Evolutionary conservation across 1,139 yeast genomes (phyloP).

Genomic region (Lizanozyma gosingica): DNA sequence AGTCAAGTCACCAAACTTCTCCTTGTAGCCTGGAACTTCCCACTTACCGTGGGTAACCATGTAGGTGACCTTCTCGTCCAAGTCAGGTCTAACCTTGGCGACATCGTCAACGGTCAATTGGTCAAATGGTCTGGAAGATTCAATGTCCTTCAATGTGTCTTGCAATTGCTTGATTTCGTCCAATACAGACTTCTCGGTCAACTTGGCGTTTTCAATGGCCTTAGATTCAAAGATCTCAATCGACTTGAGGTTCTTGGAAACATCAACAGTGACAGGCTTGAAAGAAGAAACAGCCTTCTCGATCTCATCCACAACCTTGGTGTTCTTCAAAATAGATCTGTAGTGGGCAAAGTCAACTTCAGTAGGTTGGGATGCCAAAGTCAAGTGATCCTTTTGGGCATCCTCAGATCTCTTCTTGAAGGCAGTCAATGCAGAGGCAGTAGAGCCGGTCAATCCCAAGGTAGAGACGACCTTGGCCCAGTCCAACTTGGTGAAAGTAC

Average conservation of each 20-base stretch:
- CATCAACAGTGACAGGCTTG: conserved; percentile 80
- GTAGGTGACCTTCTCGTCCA: conserved; percentile 89
- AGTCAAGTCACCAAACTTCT: conserved; percentile 92
- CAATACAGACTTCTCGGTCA: conserved; percentile 81
- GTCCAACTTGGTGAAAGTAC: conserved; percentile 84
- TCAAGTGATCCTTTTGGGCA: conserved; percentile 75
- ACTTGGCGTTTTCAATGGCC: conserved; percentile 93
- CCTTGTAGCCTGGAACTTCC: conserved; percentile 98
- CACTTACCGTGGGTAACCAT: conserved; percentile 97
- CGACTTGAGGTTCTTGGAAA: conserved; percentile 82
- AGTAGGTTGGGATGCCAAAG: conserved; percentile 63
- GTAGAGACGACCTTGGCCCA: conserved; percentile 89
- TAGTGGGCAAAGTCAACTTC: conserved; percentile 76
- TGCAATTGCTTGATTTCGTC: conserved; percentile 81
- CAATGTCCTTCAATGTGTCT: conserved; percentile 85
- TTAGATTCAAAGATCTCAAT: conserved; percentile 90
- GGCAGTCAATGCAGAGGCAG: conserved; percentile 78
- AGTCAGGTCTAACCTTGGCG: conserved; percentile 92
- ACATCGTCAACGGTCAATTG: conserved; percentile 94
- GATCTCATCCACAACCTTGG: conserved; percentile 69
- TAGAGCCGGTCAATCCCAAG: conserved; percentile 86
- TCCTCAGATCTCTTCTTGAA: conserved; percentile 99
- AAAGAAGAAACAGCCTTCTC: conserved; percentile 68
- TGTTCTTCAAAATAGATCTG: conserved; percentile 74
- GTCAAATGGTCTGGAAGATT: conserved; percentile 95